These are phyloP conservation scores for Pseudogymnoascus sp. DNA, from an alignment of 2,329 filamentous ascomycete species.

Conservation along the genomic window DNA sequence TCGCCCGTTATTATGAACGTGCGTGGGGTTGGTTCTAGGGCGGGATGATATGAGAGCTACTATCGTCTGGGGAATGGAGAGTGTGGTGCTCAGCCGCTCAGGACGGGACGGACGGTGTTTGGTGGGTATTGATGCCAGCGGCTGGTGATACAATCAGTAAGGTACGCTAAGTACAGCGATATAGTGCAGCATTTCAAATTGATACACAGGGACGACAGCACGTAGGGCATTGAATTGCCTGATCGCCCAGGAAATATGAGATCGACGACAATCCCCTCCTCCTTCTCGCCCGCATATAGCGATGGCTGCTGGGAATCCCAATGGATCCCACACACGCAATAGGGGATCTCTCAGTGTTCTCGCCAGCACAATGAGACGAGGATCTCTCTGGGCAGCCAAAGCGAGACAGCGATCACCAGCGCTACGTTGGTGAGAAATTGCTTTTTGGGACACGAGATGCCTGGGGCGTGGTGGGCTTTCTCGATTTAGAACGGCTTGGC, in stretches of 20 bases:
- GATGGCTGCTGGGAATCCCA: not conserved
- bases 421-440: not conserved
- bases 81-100: conserved; percentile 1
- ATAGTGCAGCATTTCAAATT: not conserved
- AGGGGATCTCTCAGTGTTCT: not conserved
- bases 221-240: not conserved
- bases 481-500: conserved; percentile 2
- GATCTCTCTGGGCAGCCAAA: not conserved
- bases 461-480: not conserved
- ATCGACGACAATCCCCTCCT: not conserved
- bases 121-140: not conserved
- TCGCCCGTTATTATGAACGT: not conserved
- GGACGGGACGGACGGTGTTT: not conserved
- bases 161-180: not conserved
- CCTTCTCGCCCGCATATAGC: not conserved
- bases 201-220: not conserved
- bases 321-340: not conserved
- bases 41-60: not conserved
- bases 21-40: not conserved
- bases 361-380: not conserved
- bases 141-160: not conserved
- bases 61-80: not conserved
- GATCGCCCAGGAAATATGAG: not conserved
- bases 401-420: not conserved
- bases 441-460: not conserved